A percentile compares a stretch with the other conserved stretches of the same genome.
Conservation (phyloP, 2,329 filamentous ascomycete genomes). For the Microdochium paspali region DNA sequence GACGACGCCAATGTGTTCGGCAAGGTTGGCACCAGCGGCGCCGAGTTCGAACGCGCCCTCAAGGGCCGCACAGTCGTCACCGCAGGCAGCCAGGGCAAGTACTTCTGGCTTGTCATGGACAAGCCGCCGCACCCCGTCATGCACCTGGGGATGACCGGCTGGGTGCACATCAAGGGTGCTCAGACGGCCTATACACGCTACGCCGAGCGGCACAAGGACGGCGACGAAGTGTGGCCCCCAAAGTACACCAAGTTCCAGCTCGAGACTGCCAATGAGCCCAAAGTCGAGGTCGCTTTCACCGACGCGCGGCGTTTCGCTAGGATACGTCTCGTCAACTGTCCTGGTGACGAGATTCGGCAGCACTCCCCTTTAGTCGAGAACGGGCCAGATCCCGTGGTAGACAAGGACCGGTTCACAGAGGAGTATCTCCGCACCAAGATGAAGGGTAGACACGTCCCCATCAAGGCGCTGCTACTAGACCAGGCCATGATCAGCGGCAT, state of each 20-base stretch:
- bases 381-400: constrained; percentile 84
- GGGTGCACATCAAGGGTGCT: constrained; percentile 79
- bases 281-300: constrained; percentile 65
- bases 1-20: constrained; percentile 84
- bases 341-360: constrained; percentile 64
- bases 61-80: constrained; percentile 60
- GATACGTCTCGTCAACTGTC: constrained; percentile 74
- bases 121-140: constrained; percentile 79
- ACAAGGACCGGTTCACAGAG: constrained; percentile 67
- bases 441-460: constrained; percentile 67
- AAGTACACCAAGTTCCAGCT: constrained; percentile 83
- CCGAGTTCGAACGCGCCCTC: constrained; percentile 65
- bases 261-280: constrained; percentile 45
- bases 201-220: constrained; percentile 61
- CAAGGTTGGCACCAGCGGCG: constrained; percentile 74
- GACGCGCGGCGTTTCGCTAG: constrained; percentile 73
- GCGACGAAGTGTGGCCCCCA: constrained; percentile 71
- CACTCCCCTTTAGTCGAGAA: constrained; percentile 79
- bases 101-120: constrained; percentile 77
- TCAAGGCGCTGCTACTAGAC: constrained; percentile 83
- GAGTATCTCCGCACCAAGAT: constrained; percentile 67
- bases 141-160: constrained; percentile 78
- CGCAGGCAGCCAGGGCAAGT: constrained; percentile 87
- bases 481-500: constrained; percentile 86
- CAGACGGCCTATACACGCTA: constrained; percentile 73